phyloP scores from a whole-genome alignment of 23 red algal species.

The Cyanidiococcus yangmingshanensis region DNA sequence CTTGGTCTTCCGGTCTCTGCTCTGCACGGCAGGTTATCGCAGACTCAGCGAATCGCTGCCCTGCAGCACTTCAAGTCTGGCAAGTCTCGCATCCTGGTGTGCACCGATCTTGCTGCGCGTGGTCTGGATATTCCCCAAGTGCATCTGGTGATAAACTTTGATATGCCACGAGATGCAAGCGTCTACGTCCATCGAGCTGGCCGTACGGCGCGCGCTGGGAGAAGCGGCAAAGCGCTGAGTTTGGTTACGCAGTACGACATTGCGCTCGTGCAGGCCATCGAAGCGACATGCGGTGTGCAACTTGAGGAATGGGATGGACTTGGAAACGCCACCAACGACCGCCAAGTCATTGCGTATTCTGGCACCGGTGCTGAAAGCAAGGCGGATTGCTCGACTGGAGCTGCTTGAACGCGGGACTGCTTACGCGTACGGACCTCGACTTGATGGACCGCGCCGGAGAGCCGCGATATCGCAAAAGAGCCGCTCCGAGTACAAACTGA shows the following conservation, averaged over 20 bases:
- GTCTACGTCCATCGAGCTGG: conserved; percentile 93
- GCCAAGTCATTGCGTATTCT: not conserved
- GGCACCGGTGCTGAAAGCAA: conserved; percentile 7
- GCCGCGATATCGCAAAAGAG: no score
- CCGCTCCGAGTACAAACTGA: no score
- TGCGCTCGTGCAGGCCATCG: conserved; percentile 1
- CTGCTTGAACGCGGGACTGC: not conserved
- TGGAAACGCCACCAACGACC: not conserved
- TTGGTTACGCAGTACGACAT: conserved; percentile 43
- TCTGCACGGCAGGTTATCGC: not conserved
- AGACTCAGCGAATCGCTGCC: conserved; percentile 34
- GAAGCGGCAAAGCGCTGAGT: conserved; percentile 59
- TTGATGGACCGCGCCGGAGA: no score
- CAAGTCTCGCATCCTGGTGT: conserved; percentile 65
- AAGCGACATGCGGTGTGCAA: not conserved
- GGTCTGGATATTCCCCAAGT: conserved; percentile 79
- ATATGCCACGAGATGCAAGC: conserved; percentile 81
- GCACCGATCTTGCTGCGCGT: conserved; percentile 87
- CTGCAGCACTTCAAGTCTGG: conserved; percentile 66
- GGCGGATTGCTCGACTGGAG: not conserved
- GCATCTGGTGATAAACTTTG: conserved; percentile 81
- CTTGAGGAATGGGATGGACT: conserved; percentile 6
- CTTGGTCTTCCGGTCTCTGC: not conserved
- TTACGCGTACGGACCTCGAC: no score
- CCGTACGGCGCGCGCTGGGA: conserved; percentile 63